phyloP scores from a whole-genome alignment of 2,329 filamentous ascomycete species.

The Aspergillus transmontanensis region DNA sequence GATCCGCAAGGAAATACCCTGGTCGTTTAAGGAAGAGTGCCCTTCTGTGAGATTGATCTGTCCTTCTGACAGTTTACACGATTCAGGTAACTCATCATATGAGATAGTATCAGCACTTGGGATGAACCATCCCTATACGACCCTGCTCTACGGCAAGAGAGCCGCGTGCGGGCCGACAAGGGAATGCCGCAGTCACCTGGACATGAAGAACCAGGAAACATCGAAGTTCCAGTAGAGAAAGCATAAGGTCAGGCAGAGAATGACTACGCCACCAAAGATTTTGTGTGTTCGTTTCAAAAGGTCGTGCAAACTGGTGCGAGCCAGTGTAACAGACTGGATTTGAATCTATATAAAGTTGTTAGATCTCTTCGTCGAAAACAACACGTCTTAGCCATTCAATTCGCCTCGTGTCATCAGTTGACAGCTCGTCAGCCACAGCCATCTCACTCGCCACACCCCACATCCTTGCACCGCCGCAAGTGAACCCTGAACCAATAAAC shows the following conservation, averaged over 20 bases:
- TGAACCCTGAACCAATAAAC: conserved; percentile 18
- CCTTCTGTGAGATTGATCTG: not conserved
- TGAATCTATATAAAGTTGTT: conserved; percentile 2
- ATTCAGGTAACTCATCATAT: not conserved
- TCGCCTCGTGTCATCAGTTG: not conserved
- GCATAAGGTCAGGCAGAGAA: conserved; percentile 17
- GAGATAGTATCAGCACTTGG: not conserved
- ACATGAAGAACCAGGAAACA: conserved; percentile 8
- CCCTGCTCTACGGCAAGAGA: not conserved
- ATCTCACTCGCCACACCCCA: conserved; percentile 19
- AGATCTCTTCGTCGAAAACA: not conserved
- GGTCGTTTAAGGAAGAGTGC: not conserved
- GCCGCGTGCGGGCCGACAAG: not conserved
- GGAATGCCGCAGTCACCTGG: conserved; percentile 15
- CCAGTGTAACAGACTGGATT: not conserved
- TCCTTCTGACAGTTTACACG: conserved; percentile 6
- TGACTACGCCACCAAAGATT: conserved; percentile 17
- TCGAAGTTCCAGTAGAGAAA: conserved; percentile 4
- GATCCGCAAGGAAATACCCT: not conserved
- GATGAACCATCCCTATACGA: not conserved
- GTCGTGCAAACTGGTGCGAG: not conserved
- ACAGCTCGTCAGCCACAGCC: conserved; percentile 6
- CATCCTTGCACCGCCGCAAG: conserved; percentile 17
- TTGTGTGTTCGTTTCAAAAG: not conserved
- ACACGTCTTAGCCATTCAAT: too few relatives aligned